Base-by-base conservation (phyloP, 2,329 filamentous ascomycete species). In the Phaeomoniella chlamydospora region DNA sequence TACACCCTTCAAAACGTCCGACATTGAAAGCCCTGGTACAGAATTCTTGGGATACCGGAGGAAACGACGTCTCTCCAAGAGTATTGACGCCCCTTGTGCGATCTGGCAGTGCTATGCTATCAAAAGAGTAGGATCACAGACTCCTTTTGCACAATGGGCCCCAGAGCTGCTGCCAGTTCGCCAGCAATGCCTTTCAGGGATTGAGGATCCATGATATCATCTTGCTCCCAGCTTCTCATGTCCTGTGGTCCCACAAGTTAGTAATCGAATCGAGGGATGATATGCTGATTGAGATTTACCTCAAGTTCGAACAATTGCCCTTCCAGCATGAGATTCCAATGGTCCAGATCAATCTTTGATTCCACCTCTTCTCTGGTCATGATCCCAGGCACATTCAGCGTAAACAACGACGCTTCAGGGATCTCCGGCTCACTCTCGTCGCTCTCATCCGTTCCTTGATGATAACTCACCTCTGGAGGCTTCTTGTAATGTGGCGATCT, bases 111-210 rank as follows among this genome's bases (percentile, higher is more conserved):
- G n/a, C n/a, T n/a, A n/a, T n/a, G n/a, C n/a, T n/a, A n/a, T n/a
- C n/a, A 26, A 26, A 26, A 26, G 9, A 26, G n/a, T n/a, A 26
- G 6, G 9, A 26, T 26, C 6, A 26, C 22, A n/a, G 9, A 9
- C 6, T 60, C 45, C 32, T 54, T 44, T 5, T 64, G 52, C 11
- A 66, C 45, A n/a, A 54, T 51, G 13, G 57, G 57, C 1, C 64
- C 64, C 33, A 67, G 44, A 5, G 49, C 53, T 2, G 64, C 62
- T 6, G 62, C 61, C 31, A 67, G 46, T 39, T 67, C 64, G 5
- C 57, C 62, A 18, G 62, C 46, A 26, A 65, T 64, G 1, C 61
- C 61, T 42, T 65, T 67, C 35, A 67, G 49, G 1, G 61, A 59
- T 33, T 58, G 54, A 2, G 62, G 55, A 22, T 61, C 52, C 17